These are phyloP conservation scores for Malus hybrid DNA, from an alignment of 331 rosid species.

Conservation along the genomic window DNA sequence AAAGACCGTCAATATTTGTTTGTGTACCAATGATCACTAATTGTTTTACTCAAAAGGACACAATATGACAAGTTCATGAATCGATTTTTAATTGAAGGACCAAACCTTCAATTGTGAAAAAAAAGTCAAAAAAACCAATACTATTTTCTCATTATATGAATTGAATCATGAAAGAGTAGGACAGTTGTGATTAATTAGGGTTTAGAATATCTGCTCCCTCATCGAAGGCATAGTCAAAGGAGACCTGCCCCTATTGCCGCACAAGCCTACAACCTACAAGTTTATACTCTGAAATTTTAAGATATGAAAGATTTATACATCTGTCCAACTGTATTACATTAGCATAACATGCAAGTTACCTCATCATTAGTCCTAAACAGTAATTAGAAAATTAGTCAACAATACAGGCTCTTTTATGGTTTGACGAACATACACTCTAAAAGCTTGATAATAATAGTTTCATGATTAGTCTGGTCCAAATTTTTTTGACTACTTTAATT, in stretches of 20 bases:
- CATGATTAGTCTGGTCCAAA: constrained; percentile 49
- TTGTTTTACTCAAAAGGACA: no score
- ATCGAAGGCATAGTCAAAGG: not conserved
- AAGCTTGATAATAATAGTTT: constrained; percentile 5
- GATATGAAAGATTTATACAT: not conserved
- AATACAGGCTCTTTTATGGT: constrained; percentile 16
- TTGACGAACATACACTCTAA: constrained; percentile 34
- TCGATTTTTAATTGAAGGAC: no score
- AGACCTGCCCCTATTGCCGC: not conserved
- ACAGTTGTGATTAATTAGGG: not conserved
- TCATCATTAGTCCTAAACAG: not conserved
- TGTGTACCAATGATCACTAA: no score
- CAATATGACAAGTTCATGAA: no score
- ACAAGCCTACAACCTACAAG: not conserved
- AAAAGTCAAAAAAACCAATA: no score
- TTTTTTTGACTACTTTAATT: constrained; percentile 30
- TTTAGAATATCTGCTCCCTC: not conserved
- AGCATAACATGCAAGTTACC: not conserved
- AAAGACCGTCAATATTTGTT: no score
- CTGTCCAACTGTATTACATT: constrained; percentile 11
- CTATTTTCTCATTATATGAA: not conserved
- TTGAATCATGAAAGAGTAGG: no score
- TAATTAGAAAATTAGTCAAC: not conserved
- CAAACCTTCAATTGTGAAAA: no score
- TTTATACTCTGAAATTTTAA: not conserved